Evolutionary conservation across 179 eudicot genomes (phyloP).

Genomic region (Beta lomatogona): DNA sequence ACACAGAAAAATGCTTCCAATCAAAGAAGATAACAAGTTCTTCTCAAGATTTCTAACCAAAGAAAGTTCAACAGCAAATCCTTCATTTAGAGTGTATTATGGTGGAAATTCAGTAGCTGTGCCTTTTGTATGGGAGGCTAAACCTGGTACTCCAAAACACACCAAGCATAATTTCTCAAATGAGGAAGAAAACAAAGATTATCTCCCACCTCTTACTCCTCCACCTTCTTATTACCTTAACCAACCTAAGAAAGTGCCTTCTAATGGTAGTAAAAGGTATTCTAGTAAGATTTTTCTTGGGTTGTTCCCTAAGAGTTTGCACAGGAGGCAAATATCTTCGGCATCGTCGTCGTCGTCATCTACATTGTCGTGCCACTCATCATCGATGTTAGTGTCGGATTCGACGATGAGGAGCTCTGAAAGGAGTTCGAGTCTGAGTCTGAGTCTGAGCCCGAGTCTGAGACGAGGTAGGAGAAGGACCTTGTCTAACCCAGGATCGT

Average conservation of each 20-base stretch:
- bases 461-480: neutral
- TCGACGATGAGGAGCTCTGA: slow-evolving; percentile 12
- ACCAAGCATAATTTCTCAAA: neutral
- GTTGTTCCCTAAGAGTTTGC: slow-evolving; percentile 23
- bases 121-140: slow-evolving; percentile 46
- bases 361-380: slow-evolving; percentile 23
- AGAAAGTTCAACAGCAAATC: slow-evolving; percentile 19
- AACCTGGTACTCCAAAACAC: slow-evolving; percentile 48
- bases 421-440: slow-evolving; percentile 6
- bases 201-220: slow-evolving; percentile 27
- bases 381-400: slow-evolving; percentile 6
- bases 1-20: slow-evolving; percentile 23
- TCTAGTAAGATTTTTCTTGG: slow-evolving; percentile 16
- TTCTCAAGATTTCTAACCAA: slow-evolving; percentile 30
- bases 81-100: slow-evolving; percentile 35
- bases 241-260: neutral
- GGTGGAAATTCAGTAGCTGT: slow-evolving; percentile 28
- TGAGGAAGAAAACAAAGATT: neutral
- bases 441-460: too few species aligned
- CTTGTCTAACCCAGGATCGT: slow-evolving; percentile 10
- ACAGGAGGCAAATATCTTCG: slow-evolving; percentile 21
- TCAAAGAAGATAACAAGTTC: slow-evolving; percentile 32
- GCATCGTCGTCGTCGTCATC: neutral
- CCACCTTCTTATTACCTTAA: slow-evolving; percentile 23
- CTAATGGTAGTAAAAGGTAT: slow-evolving; percentile 10